A percentile compares a stretch with the other conserved stretches of the same genome.
These are phyloP conservation scores for Coelastrella sp. DNA, from an alignment of 139 green algal species.

Conservation along the genomic window DNA sequence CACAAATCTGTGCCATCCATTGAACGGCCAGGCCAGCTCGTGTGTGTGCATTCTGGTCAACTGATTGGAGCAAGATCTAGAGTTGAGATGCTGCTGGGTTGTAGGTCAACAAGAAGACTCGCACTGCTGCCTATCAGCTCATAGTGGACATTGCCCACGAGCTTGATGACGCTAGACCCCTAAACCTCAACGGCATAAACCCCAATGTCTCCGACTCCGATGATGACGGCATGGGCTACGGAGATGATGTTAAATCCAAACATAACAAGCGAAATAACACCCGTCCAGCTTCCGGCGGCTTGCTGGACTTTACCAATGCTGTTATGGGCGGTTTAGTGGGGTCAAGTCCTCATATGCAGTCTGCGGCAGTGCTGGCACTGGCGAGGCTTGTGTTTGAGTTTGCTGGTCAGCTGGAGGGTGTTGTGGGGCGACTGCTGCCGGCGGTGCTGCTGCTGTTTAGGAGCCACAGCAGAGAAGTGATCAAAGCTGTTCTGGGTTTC, in stretches of 20 bases:
- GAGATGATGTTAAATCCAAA: conserved; percentile 28
- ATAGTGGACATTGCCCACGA: conserved; percentile 80
- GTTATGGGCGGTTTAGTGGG: conserved; percentile 89
- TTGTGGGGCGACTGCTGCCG: conserved; percentile 81
- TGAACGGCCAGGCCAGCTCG: background rate
- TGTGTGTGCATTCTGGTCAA: background rate
- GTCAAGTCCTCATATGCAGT: conserved; percentile 85
- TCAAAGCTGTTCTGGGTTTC: conserved; percentile 96
- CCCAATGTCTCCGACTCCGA: background rate
- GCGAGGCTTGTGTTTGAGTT: conserved; percentile 97
- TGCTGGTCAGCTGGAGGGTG: conserved; percentile 63
- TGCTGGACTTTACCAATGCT: conserved; percentile 84
- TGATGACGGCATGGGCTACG: conserved; percentile 38
- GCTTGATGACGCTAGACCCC: conserved; percentile 65
- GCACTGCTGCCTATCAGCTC: conserved; percentile 88
- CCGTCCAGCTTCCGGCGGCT: conserved; percentile 62
- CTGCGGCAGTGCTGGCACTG: conserved; percentile 88
- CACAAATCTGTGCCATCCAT: background rate
- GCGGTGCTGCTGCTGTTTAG: conserved; percentile 90
- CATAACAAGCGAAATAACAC: background rate
- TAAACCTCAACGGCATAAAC: conserved; percentile 3
- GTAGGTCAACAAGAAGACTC: conserved; percentile 85
- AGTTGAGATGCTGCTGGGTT: background rate
- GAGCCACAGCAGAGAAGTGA: conserved; percentile 87
- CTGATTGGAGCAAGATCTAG: background rate